These are phyloP conservation scores for Penicillium polonicum DNA, from an alignment of 2,329 filamentous ascomycete genomes.

Conservation along the genomic window DNA sequence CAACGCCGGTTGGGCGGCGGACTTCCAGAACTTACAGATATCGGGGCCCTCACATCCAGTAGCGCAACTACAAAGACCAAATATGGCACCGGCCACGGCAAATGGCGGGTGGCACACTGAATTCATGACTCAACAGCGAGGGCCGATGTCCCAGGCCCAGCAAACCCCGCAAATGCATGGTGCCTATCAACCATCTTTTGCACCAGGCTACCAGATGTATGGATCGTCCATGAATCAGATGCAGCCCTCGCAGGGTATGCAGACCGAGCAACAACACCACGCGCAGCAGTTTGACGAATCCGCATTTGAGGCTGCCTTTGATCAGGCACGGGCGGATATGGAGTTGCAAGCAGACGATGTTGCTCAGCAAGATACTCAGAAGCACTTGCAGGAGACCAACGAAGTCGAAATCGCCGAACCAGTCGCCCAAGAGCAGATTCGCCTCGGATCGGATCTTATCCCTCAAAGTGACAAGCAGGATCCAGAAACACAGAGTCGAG, in stretches of 20 bases:
- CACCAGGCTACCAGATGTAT: constrained; percentile 27
- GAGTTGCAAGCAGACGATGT: constrained; percentile 27
- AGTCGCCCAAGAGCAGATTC: constrained; percentile 27
- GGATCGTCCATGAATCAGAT: constrained; percentile 22
- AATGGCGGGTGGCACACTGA: constrained; percentile 60
- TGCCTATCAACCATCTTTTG: constrained; percentile 33
- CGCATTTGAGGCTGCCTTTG: constrained; percentile 48
- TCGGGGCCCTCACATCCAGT: constrained; percentile 43
- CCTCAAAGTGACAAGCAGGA: constrained; percentile 36
- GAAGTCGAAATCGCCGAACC: constrained; percentile 16
- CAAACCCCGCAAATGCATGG: constrained; percentile 13
- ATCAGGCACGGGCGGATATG: constrained; percentile 42
- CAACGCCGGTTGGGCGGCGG: constrained; percentile 43
- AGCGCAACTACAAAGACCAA: constrained; percentile 49
- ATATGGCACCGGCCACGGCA: constrained; percentile 35
- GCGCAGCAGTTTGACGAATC: constrained; percentile 44
- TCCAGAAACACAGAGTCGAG: constrained; percentile 37
- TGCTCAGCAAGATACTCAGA: constrained; percentile 16
- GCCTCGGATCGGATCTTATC: constrained; percentile 48
- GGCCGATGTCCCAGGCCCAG: constrained; percentile 24
- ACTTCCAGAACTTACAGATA: constrained; percentile 48
- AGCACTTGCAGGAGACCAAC: constrained; percentile 16
- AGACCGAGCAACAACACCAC: constrained; percentile 23
- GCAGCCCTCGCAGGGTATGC: constrained; percentile 27
- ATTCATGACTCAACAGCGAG: constrained; percentile 49